Conservation (phyloP, 345 rosid species). For the Cardamine occulta region DNA sequence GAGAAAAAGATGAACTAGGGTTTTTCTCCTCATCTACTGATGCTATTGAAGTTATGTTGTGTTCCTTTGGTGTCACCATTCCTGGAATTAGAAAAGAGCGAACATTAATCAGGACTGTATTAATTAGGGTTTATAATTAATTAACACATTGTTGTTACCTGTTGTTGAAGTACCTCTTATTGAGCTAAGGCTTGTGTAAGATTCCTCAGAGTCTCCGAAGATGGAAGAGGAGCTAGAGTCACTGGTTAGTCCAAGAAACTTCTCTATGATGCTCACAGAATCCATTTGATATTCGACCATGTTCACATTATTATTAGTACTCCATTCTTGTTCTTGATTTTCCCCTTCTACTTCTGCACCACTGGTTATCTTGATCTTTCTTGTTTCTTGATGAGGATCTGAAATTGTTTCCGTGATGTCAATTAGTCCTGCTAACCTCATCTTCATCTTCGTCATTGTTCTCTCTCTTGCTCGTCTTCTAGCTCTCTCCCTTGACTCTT, state of each 20-base stretch:
- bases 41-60: slow-evolving; percentile 32
- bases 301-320: slow-evolving; percentile 14
- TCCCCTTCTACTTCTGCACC: slow-evolving; percentile 34
- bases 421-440: slow-evolving; percentile 35
- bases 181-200: slow-evolving; percentile 37
- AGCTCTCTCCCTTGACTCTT: slow-evolving; percentile 62
- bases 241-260: slow-evolving; percentile 54
- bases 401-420: slow-evolving; percentile 25
- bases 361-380: slow-evolving; percentile 42
- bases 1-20: slow-evolving; percentile 35
- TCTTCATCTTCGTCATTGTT: slow-evolving; percentile 59
- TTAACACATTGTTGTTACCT: slow-evolving; percentile 23
- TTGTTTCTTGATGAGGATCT: slow-evolving; percentile 46
- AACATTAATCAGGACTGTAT: background rate
- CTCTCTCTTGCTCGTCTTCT: slow-evolving; percentile 79
- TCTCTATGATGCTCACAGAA: slow-evolving; percentile 55
- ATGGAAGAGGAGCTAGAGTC: slow-evolving; percentile 35
- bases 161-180: slow-evolving; percentile 18
- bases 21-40: slow-evolving; percentile 34
- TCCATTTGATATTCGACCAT: slow-evolving; percentile 46
- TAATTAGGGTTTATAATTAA: slow-evolving; percentile 25
- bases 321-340: slow-evolving; percentile 42
- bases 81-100: slow-evolving; percentile 27
- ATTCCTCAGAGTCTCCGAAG: slow-evolving; percentile 37
- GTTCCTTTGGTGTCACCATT: slow-evolving; percentile 30